Percentiles rank a stretch among this genome's conserved stretches.
These are phyloP conservation scores for Fusarium subglutinans DNA, from an alignment of 2,329 filamentous ascomycete species.

Conservation along the genomic window DNA sequence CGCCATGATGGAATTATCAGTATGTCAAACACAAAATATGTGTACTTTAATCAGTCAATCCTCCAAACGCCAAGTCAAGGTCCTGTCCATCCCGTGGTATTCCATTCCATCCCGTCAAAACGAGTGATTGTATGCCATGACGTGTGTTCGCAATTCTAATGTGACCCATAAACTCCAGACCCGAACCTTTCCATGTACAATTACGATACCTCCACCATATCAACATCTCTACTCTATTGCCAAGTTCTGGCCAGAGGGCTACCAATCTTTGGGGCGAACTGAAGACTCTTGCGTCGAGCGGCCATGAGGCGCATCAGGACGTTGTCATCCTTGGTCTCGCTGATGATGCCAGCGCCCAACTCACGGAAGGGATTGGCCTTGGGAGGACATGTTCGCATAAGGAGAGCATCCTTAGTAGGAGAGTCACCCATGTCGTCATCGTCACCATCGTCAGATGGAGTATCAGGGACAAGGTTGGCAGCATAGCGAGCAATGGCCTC, in stretches of 20 bases:
- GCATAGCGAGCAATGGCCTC: constrained; percentile 64
- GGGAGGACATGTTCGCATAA: constrained; percentile 65
- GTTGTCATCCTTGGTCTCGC: constrained; percentile 62
- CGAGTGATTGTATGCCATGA: constrained; percentile 36
- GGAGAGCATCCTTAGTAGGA: constrained; percentile 49
- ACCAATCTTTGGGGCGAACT: constrained; percentile 78
- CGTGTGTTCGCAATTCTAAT: constrained; percentile 14
- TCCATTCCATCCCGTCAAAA: constrained; percentile 31
- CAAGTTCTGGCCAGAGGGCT: constrained; percentile 74
- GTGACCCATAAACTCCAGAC: constrained; percentile 27
- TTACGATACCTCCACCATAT: constrained; percentile 4
- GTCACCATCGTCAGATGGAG: constrained; percentile 50
- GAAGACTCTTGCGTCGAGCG: constrained; percentile 78
- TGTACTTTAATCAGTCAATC: constrained; percentile 23
- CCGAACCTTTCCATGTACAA: constrained; percentile 25
- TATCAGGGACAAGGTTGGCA: constrained; percentile 57
- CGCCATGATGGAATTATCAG: constrained; percentile 14
- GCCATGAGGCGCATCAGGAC: constrained; percentile 73
- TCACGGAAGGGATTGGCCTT: constrained; percentile 54
- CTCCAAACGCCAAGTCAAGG: constrained; percentile 32
- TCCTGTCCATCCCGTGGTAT: constrained; percentile 39
- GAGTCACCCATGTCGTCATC: constrained; percentile 43
- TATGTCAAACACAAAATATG: not conserved
- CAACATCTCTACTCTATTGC: constrained; percentile 44
- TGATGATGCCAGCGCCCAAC: constrained; percentile 57